Conservation (phyloP, 345 rosid species). For the Camelina hispida region DNA sequence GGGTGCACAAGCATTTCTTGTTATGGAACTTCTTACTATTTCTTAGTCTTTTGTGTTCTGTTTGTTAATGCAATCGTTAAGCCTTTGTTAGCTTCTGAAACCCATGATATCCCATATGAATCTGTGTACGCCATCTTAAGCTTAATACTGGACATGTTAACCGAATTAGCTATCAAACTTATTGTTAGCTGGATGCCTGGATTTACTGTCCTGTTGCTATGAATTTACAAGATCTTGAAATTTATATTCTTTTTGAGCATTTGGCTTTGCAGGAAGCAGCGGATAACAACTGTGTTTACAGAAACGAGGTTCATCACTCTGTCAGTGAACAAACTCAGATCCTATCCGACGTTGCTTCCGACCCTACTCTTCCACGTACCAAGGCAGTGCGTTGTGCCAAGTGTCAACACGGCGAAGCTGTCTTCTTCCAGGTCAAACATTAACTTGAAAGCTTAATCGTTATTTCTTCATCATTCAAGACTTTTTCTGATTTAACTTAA, state of each 20-base stretch:
- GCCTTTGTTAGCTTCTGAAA: neutral
- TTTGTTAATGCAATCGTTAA: neutral
- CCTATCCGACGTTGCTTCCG: conserved; percentile 76
- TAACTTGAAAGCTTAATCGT: neutral
- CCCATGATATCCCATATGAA: conserved; percentile 4
- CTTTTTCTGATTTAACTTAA: neutral
- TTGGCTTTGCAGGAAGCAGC: conserved; percentile 65
- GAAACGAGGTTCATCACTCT: conserved; percentile 79
- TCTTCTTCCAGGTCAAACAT: conserved; percentile 72
- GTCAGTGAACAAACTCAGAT: conserved; percentile 73
- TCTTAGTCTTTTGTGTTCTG: conserved; percentile 4
- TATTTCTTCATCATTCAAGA: neutral
- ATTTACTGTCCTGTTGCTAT: neutral
- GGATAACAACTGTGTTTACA: conserved; percentile 67
- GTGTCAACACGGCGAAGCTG: conserved; percentile 73
- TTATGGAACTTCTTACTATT: neutral
- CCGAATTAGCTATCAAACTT: neutral
- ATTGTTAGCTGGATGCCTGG: neutral
- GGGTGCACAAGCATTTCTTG: conserved; percentile 6
- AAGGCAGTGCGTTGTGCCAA: conserved; percentile 61
- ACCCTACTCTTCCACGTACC: conserved; percentile 88
- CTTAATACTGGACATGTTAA: neutral
- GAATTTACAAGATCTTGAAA: neutral
- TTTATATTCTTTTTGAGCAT: neutral
- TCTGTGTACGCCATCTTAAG: neutral